Base-by-base conservation (phyloP, 352 stramenopile genomes). In the Halophytophthora polymorphica region DNA sequence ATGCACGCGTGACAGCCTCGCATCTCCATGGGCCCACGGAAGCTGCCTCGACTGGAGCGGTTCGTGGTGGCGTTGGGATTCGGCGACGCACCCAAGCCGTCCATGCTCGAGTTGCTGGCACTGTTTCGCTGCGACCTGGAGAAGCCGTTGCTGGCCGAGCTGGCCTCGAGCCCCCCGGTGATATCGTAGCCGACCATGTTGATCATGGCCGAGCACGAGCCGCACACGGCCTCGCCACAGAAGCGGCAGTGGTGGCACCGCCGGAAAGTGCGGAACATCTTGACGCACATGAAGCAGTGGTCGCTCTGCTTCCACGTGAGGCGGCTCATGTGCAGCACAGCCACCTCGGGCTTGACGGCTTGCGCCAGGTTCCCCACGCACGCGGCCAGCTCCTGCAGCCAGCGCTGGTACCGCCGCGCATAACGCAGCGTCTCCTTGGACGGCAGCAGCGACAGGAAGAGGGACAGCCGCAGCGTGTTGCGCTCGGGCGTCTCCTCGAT, bases 161-260 rank as follows among this genome's bases (percentile, higher is more conserved):
- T 59, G 15, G 54, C 51, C 8, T 47, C 53, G 43, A 72, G 38
- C 43, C 51, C 59, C 11, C 66, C 64, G n/a, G 38, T 66, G 25
- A 73, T 49, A 10, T 69, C 64, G 37, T 73, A 73, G n/a, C 64
- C 64, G 5, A 50, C 54, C 55, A 73, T 73, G 19, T 69, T 73
- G 37, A 85, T 60, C 54, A 81, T 78, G 38, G 58, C 77, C 13
- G 77, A 90, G 46, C 79, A 90, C 7, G 69, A 68, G 23, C 69
- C 69, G 45, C 79, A 90, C 36, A 90, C 75, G 14, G 77, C 71
- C 23, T 87, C 74, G 14, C 79, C 79, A 39, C 79, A 90, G 45
- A 90, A 77, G 0, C 79, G 79, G 52, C 79, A 90, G 61, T 90
- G 77, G 46, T 90, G 79, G 29, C 77, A 85, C 15, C 71, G 71